These are phyloP conservation scores for Cutaneotrichosporon sp. DNA, from an alignment of 1,284 basidiomycete species.

Conservation along the genomic window DNA sequence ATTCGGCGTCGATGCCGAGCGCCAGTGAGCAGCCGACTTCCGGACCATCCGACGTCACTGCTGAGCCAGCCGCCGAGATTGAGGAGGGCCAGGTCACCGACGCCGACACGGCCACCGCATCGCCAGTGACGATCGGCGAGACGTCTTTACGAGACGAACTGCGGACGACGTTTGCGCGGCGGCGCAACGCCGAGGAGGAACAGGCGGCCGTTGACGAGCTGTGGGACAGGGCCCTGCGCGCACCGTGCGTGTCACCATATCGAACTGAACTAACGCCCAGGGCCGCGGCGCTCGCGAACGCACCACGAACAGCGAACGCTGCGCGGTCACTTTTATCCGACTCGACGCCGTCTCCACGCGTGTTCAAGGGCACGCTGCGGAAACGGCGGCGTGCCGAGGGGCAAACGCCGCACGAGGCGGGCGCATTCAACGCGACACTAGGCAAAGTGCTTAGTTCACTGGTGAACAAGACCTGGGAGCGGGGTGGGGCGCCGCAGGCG, in stretches of 20 bases:
- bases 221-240: slow-evolving; percentile 15
- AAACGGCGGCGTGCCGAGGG: slow-evolving; percentile 20
- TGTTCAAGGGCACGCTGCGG: slow-evolving; percentile 1
- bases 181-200: not conserved
- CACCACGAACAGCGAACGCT: not conserved
- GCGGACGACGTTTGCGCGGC: too few species aligned
- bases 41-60: too few species aligned
- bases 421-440: slow-evolving; percentile 25
- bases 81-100: too few species aligned
- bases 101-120: too few species aligned
- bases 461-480: not conserved
- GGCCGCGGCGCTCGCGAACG: not conserved
- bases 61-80: too few species aligned
- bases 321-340: slow-evolving; percentile 1
- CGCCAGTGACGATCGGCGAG: too few species aligned
- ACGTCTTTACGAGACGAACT: too few species aligned
- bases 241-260: slow-evolving; percentile 7
- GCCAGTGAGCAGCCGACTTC: too few species aligned
- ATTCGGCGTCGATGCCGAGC: too few species aligned
- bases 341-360: slow-evolving; percentile 4
- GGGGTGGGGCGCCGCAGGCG: not conserved
- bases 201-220: slow-evolving; percentile 7
- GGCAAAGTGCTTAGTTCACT: not conserved
- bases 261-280: not conserved
- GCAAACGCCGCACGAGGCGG: slow-evolving; percentile 31